phyloP scores from a whole-genome alignment of 1,284 basidiomycete species.

The Coniferiporia weirii region DNA sequence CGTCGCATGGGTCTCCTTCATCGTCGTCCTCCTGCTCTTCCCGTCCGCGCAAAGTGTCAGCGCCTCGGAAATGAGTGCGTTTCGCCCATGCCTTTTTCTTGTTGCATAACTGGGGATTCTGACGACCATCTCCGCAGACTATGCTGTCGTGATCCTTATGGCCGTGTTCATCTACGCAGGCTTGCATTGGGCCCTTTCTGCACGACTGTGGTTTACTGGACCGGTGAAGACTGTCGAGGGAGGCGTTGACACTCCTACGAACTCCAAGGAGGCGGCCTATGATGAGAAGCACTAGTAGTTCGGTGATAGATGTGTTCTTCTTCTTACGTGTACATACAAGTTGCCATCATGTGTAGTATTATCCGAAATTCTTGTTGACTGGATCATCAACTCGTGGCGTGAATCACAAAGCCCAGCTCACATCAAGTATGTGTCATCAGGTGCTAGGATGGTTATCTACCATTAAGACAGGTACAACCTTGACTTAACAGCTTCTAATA shows the following conservation, averaged over 20 bases:
- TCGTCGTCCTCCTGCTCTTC: conserved; percentile 56
- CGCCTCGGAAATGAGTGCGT: conserved; percentile 52
- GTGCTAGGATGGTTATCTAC: too few species aligned
- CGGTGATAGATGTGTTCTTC: too few species aligned
- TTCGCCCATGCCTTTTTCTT: conserved; percentile 2
- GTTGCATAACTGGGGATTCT: background rate
- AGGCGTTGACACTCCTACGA: background rate
- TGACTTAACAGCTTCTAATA: too few species aligned
- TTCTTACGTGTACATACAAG: too few species aligned
- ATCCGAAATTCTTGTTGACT: too few species aligned
- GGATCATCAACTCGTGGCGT: too few species aligned
- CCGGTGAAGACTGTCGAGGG: conserved; percentile 52
- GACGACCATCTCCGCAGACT: conserved; percentile 38
- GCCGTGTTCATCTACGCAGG: conserved; percentile 59
- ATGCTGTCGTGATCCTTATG: conserved; percentile 61
- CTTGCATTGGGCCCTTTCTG: conserved; percentile 60
- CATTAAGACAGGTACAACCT: too few species aligned
- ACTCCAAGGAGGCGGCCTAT: background rate
- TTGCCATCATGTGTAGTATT: too few species aligned
- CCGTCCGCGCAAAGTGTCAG: conserved; percentile 41
- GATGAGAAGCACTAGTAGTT: too few species aligned
- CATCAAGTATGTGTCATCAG: too few species aligned
- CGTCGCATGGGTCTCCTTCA: conserved; percentile 61
- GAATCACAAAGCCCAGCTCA: too few species aligned
- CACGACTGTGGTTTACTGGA: conserved; percentile 65